Percentiles rank a stretch among this genome's conserved stretches.
Conservation (phyloP, 129 eudicot genomes). For the Pseudognaphalium luteoalbum region DNA sequence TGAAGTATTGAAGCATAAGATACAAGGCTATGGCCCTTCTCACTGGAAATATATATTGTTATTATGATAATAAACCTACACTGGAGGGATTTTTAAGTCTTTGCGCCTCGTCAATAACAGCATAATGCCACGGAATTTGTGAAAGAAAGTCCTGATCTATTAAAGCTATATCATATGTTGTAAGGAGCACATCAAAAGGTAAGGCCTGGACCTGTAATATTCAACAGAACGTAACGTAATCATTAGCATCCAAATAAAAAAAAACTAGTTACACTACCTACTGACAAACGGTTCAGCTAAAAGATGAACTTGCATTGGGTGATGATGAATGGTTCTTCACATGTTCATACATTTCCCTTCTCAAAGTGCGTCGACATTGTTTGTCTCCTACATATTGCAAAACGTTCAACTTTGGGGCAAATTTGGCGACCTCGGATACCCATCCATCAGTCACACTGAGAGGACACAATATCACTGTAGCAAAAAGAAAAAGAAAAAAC, state of each 20-base stretch:
- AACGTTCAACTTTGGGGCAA: slow-evolving; percentile 67
- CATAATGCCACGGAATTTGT: slow-evolving; percentile 82
- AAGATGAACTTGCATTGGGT: slow-evolving; percentile 51
- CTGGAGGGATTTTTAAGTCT: slow-evolving; percentile 94
- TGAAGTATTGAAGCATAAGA: neutral
- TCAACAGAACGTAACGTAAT: slow-evolving; percentile 18
- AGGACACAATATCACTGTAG: slow-evolving; percentile 94
- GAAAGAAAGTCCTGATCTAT: slow-evolving; percentile 92
- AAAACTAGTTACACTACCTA: neutral
- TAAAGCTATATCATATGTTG: slow-evolving; percentile 91
- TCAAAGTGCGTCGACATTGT: slow-evolving; percentile 59
- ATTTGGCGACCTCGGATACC: slow-evolving; percentile 76
- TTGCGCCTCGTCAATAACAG: slow-evolving; percentile 93
- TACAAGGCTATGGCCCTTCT: neutral
- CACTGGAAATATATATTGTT: neutral
- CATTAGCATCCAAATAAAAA: slow-evolving; percentile 13
- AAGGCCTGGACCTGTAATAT: slow-evolving; percentile 52
- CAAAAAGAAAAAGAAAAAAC: slow-evolving; percentile 10
- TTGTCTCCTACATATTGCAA: slow-evolving; percentile 83
- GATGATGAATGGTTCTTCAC: slow-evolving; percentile 43
- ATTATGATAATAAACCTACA: slow-evolving; percentile 48
- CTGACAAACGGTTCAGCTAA: neutral
- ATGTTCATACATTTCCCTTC: slow-evolving; percentile 59
- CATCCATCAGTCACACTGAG: slow-evolving; percentile 94
- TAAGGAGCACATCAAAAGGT: slow-evolving; percentile 93